Evolutionary conservation across 192 early-diverging fungal species (phyloP).

Genomic region (Backusella australiensis): DNA sequence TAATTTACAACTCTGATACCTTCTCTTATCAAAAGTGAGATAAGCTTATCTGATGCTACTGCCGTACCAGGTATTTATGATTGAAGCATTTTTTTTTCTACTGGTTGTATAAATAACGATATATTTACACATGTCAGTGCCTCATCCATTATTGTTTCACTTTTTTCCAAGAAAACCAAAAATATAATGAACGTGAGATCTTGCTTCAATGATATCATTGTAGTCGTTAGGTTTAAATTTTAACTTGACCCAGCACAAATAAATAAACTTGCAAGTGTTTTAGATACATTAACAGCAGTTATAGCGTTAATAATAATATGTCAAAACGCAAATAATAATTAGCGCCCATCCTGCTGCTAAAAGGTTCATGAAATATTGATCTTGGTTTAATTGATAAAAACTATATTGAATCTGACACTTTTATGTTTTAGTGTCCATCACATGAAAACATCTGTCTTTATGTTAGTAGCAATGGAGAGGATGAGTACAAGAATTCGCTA

Average conservation of each 20-base stretch:
- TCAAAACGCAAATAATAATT: not conserved
- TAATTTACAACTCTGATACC: not conserved
- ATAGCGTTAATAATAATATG: not conserved
- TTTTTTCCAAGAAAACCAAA: slow-evolving; percentile 12
- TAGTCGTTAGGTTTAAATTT: not conserved
- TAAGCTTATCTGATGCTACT: slow-evolving; percentile 15
- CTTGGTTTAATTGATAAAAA: not conserved
- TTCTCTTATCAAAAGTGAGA: not conserved
- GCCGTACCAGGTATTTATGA: not conserved
- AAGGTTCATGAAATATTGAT: not conserved
- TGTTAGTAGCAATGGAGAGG: not conserved
- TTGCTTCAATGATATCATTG: not conserved
- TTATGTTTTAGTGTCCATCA: not conserved
- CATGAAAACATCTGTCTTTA: not conserved
- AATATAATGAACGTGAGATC: not conserved
- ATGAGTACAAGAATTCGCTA: not conserved
- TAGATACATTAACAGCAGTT: not conserved
- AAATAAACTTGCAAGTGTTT: not conserved
- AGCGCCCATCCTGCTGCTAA: not conserved
- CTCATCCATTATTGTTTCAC: slow-evolving; percentile 25
- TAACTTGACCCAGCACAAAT: not conserved
- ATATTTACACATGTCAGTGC: not conserved
- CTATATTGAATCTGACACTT: not conserved
- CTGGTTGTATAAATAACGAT: not conserved
- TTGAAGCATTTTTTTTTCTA: not conserved